Conservation (phyloP, 768 basidiomycete genomes). For the Rhodotorula sphaerocarpa region DNA sequence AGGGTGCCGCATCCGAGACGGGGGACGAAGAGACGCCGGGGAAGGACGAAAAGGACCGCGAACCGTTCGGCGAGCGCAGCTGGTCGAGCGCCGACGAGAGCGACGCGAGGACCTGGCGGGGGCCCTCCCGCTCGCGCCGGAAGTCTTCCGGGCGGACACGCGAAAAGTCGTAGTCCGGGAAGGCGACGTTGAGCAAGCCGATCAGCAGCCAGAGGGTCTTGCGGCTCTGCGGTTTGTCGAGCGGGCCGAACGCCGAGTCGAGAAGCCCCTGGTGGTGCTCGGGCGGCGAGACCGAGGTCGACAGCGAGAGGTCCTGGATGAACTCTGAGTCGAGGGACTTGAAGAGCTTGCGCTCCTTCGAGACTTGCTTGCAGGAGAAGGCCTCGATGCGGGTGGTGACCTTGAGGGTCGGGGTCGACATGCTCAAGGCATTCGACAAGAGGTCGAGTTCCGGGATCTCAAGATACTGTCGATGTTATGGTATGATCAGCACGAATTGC, state of each 20-base stretch:
- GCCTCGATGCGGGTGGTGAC: slow-evolving; percentile 59
- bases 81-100: slow-evolving; percentile 74
- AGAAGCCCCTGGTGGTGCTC: slow-evolving; percentile 64
- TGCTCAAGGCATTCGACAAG: slow-evolving; percentile 37
- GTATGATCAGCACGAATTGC: too few relatives aligned
- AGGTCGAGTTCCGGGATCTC: slow-evolving; percentile 39
- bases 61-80: slow-evolving; percentile 43
- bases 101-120: slow-evolving; percentile 63
- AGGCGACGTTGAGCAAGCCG: slow-evolving; percentile 91
- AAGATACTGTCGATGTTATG: slow-evolving; percentile 24
- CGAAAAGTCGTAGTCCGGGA: slow-evolving; percentile 95
- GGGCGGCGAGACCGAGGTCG: slow-evolving; percentile 59
- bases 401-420: slow-evolving; percentile 30
- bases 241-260: slow-evolving; percentile 73
- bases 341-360: slow-evolving; percentile 93
- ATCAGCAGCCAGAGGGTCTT: slow-evolving; percentile 95
- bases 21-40: slow-evolving; percentile 54
- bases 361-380: slow-evolving; percentile 95
- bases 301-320: slow-evolving; percentile 61
- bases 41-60: slow-evolving; percentile 74
- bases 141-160: slow-evolving; percentile 85
- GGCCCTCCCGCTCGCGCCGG: slow-evolving; percentile 57
- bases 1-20: slow-evolving; percentile 29
- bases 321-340: slow-evolving; percentile 82
- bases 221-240: slow-evolving; percentile 69